These are phyloP conservation scores for Ascosphaera pollenicola DNA, from an alignment of 2,329 filamentous ascomycete genomes.

Conservation along the genomic window DNA sequence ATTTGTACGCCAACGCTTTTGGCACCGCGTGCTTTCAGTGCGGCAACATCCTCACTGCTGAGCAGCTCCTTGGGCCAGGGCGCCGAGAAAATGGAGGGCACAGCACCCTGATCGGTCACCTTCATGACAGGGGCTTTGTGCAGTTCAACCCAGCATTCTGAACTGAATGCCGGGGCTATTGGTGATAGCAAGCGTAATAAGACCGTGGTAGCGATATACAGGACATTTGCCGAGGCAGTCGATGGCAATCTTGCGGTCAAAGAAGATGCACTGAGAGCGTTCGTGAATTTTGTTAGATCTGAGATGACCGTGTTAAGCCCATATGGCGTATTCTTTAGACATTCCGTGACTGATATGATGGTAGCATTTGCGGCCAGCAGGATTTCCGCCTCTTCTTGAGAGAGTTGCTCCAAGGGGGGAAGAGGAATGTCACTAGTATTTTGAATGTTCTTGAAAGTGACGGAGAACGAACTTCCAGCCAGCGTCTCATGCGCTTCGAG, in stretches of 20 bases:
- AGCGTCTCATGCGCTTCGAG: slow-evolving; percentile 13
- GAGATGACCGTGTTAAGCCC: slow-evolving; percentile 67
- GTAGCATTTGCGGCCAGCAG: slow-evolving; percentile 47
- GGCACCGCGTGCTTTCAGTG: slow-evolving; percentile 27
- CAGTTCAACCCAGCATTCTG: slow-evolving; percentile 55
- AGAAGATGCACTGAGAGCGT: slow-evolving; percentile 32
- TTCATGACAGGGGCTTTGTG: slow-evolving; percentile 9
- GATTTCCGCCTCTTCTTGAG: slow-evolving; percentile 21
- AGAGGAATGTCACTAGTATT: slow-evolving; percentile 9
- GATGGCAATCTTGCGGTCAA: slow-evolving; percentile 4
- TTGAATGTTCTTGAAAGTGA: slow-evolving; percentile 8
- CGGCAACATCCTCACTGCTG: slow-evolving; percentile 16
- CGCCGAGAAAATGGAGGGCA: slow-evolving; percentile 21
- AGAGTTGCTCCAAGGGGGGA: slow-evolving; percentile 12
- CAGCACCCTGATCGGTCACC: not conserved
- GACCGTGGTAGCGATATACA: slow-evolving; percentile 26
- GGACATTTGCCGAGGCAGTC: slow-evolving; percentile 13
- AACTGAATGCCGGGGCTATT: slow-evolving; percentile 56
- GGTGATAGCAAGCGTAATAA: slow-evolving; percentile 57
- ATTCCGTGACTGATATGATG: slow-evolving; percentile 42
- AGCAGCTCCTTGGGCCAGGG: slow-evolving; percentile 35
- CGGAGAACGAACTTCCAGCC: slow-evolving; percentile 6
- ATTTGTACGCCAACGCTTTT: slow-evolving; percentile 44
- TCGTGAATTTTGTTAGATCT: slow-evolving; percentile 63
- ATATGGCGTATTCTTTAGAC: slow-evolving; percentile 48